Evolutionary conservation across 305 asterid species (phyloP), one percentile per base, ranked within the genome.

Genomic region (Fraxinus greggii): DNA sequence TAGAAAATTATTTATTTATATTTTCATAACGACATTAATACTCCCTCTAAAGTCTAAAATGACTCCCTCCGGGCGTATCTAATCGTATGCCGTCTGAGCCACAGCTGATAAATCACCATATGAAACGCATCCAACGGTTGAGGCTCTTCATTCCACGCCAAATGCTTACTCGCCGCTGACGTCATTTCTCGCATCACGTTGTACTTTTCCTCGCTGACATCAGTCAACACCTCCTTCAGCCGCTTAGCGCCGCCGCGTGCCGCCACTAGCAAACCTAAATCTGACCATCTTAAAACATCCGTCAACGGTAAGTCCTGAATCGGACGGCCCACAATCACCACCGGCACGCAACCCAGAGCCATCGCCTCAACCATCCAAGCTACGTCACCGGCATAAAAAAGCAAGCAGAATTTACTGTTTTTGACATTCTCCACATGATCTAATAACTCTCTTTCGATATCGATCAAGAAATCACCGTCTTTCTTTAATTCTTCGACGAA

Each of bases 81-180:
- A n/a, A 94, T 84, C 6, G 93, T 92, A 74, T 95, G 99, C 38
- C 99, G 89, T 84, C 97, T 88, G 70, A 86, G 85, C 99, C 99
- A 94, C 78, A 94, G 89, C 88, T 95, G 97, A 90, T 95, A 93
- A 81, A 95, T 85, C 81, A 93, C 92, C 99, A 92, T 89, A 70
- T 90, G 91, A 85, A 95, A 95, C 3, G 93, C 98, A 86, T 94
- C 98, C 76, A 84, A 63, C 85, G 92, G 86, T 90, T 91, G 93
- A 40, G 94, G 82, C 59, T 84, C 92, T 75, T 79, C 86, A 84
- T 93, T 94, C 99, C 99, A 95, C 85, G 86, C 84, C 82, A 95
- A 81, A 86, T 93, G 98, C 90, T 80, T 86, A 72, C 96, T 88
- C 80, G 94, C 97, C 78, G 90, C 89, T 84, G 83, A 87, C 84